A percentile compares a stretch with the other conserved stretches of the same genome.
Conservation (phyloP, 1,284 basidiomycete species). For the Ganoderma lingzhi region DNA sequence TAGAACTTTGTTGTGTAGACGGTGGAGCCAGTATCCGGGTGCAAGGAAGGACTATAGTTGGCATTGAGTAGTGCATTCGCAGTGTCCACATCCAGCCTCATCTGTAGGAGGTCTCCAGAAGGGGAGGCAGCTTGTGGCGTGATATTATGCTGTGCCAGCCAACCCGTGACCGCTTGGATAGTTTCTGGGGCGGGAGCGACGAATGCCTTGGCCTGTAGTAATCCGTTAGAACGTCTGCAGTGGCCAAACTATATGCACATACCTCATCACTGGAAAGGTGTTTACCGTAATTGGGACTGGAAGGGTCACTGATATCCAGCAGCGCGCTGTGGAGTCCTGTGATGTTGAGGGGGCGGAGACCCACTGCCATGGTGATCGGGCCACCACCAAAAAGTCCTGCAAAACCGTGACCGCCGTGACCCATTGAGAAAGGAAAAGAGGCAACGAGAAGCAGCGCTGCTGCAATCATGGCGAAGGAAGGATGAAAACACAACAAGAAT, state of each 20-base stretch:
- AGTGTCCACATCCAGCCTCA: slow-evolving; percentile 36
- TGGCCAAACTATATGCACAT: slow-evolving; percentile 9
- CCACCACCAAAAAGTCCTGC: not conserved
- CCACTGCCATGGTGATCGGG: not conserved
- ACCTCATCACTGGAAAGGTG: slow-evolving; percentile 20
- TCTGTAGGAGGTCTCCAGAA: slow-evolving; percentile 34
- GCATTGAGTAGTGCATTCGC: slow-evolving; percentile 47
- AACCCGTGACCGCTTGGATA: slow-evolving; percentile 2
- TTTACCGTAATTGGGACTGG: slow-evolving; percentile 18
- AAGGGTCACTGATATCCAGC: slow-evolving; percentile 36
- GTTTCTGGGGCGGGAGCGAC: not conserved
- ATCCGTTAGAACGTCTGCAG: not conserved
- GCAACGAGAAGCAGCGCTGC: slow-evolving; percentile 6
- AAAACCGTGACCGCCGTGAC: not conserved
- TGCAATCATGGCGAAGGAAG: slow-evolving; percentile 6
- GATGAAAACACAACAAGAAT: not conserved
- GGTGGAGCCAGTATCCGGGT: slow-evolving; percentile 40
- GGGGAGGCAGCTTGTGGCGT: slow-evolving; percentile 28
- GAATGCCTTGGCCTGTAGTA: not conserved
- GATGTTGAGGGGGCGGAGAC: slow-evolving; percentile 36
- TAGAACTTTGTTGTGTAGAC: slow-evolving; percentile 47
- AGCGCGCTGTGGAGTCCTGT: slow-evolving; percentile 43
- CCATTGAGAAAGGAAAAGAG: not conserved
- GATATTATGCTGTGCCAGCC: slow-evolving; percentile 4
- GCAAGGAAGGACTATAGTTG: slow-evolving; percentile 45